These are phyloP conservation scores for Zygosaccharomyces sapae DNA, from an alignment of 1,139 yeast species.

Conservation along the genomic window DNA sequence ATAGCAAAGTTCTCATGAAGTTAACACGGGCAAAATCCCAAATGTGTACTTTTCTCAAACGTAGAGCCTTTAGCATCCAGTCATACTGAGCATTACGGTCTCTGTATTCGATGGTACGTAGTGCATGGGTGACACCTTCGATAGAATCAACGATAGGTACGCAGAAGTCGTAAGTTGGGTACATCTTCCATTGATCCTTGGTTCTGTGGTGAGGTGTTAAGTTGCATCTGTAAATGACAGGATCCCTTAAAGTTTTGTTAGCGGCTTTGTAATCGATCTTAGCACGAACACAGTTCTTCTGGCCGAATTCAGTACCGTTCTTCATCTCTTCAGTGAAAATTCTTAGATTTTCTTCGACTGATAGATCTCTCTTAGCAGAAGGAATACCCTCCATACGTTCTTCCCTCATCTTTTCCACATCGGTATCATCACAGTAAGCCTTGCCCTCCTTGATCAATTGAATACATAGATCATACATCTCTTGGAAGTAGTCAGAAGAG, in stretches of 20 bases:
- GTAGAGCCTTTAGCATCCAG: slow-evolving; percentile 82
- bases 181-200: slow-evolving; percentile 85
- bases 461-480: slow-evolving; percentile 81
- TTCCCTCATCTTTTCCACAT: slow-evolving; percentile 90
- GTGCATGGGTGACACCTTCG: slow-evolving; percentile 96
- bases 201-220: slow-evolving; percentile 96
- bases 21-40: slow-evolving; percentile 98
- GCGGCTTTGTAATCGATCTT: slow-evolving; percentile 85
- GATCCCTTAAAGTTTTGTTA: slow-evolving; percentile 94
- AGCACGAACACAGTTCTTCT: slow-evolving; percentile 88
- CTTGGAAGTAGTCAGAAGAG: slow-evolving; percentile 88
- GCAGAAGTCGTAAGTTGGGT: slow-evolving; percentile 98
- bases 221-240: slow-evolving; percentile 94
- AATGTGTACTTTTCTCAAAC: slow-evolving; percentile 83
- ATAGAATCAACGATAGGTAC: slow-evolving; percentile 91
- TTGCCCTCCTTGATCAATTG: slow-evolving; percentile 88
- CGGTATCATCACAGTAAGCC: slow-evolving; percentile 96
- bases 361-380: slow-evolving; percentile 82
- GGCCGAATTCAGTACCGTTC: slow-evolving; percentile 86
- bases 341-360: slow-evolving; percentile 82
- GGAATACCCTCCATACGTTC: slow-evolving; percentile 97
- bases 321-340: slow-evolving; percentile 88
- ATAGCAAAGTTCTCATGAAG: slow-evolving; percentile 87
- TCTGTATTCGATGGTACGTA: slow-evolving; percentile 95
- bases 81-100: slow-evolving; percentile 97